phyloP scores from a whole-genome alignment of 148 eudicot species.

The Selenicereus undatus region DNA sequence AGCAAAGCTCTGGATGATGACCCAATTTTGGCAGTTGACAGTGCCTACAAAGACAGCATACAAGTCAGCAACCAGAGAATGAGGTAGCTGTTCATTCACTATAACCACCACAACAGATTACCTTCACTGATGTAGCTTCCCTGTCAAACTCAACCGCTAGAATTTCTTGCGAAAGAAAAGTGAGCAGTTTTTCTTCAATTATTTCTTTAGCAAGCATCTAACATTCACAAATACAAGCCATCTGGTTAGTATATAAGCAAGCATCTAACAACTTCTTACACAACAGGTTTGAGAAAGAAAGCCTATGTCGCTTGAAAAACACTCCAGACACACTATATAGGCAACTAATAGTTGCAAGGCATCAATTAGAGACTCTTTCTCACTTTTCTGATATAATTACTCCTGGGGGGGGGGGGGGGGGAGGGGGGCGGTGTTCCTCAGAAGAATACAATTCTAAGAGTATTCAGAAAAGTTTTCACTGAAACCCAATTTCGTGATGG shows the following conservation, averaged over 20 bases:
- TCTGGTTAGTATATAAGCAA: slow-evolving; percentile 14
- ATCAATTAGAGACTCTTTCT: not conserved
- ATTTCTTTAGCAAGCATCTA: slow-evolving; percentile 94
- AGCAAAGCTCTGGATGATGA: slow-evolving; percentile 73
- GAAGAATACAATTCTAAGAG: not conserved
- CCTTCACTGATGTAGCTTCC: slow-evolving; percentile 58
- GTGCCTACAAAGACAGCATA: slow-evolving; percentile 40
- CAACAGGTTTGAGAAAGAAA: slow-evolving; percentile 4
- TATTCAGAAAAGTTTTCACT: not conserved
- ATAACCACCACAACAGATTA: slow-evolving; percentile 25
- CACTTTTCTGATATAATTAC: not conserved
- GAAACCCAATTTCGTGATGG: not conserved
- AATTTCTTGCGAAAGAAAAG: slow-evolving; percentile 51
- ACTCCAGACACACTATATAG: not conserved
- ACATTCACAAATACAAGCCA: slow-evolving; percentile 13
- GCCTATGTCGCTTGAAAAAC: not conserved
- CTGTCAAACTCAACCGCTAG: slow-evolving; percentile 55
- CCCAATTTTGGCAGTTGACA: slow-evolving; percentile 69
- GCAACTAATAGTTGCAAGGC: not conserved
- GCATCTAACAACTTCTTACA: not conserved
- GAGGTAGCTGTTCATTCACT: slow-evolving; percentile 13
- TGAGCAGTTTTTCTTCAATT: slow-evolving; percentile 68
- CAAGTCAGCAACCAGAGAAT: slow-evolving; percentile 6
- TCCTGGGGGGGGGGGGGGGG: not conserved
- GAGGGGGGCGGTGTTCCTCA: no score